Percentiles rank a stretch among this genome's conserved stretches.
Conservation (phyloP, 257 asterid genomes). For the Leptodermis oblonga region DNA sequence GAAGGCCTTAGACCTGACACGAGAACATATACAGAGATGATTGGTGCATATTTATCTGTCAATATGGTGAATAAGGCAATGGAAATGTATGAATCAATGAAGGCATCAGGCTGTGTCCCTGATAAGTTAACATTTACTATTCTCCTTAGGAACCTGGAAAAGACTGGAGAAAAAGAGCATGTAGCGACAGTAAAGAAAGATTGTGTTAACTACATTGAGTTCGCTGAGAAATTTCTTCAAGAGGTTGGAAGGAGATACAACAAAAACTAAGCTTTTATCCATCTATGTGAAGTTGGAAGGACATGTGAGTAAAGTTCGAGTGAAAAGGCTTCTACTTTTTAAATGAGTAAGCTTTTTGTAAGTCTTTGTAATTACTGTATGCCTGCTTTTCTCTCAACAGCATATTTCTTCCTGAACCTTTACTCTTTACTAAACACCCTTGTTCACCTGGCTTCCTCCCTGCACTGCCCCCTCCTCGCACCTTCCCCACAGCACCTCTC, state of each 20-base stretch:
- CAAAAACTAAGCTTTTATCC: too few species aligned
- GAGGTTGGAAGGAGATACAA: slow-evolving; percentile 46
- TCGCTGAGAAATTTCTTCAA: slow-evolving; percentile 47
- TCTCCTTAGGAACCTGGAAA: slow-evolving; percentile 58
- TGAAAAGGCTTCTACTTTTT: not conserved
- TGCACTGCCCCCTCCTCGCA: too few species aligned
- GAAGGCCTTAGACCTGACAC: slow-evolving; percentile 60
- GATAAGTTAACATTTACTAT: slow-evolving; percentile 58
- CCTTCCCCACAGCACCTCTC: not conserved
- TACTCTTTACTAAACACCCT: too few species aligned
- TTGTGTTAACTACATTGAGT: slow-evolving; percentile 51
- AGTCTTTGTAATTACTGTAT: not conserved
- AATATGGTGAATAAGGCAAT: slow-evolving; percentile 55
- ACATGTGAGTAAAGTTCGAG: slow-evolving; percentile 36
- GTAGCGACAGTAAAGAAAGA: slow-evolving; percentile 44
- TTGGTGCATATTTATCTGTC: slow-evolving; percentile 62
- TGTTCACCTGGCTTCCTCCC: too few species aligned
- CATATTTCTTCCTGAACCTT: too few species aligned
- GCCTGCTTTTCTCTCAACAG: not conserved
- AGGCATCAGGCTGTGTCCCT: slow-evolving; percentile 59
- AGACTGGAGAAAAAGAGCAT: slow-evolving; percentile 48
- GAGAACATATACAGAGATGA: slow-evolving; percentile 63
- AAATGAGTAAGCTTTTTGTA: not conserved
- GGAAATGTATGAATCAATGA: slow-evolving; percentile 55
- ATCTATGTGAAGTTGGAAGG: slow-evolving; percentile 48